Conservation (phyloP, 306 rosid genomes). For the Vicia sativa region DNA sequence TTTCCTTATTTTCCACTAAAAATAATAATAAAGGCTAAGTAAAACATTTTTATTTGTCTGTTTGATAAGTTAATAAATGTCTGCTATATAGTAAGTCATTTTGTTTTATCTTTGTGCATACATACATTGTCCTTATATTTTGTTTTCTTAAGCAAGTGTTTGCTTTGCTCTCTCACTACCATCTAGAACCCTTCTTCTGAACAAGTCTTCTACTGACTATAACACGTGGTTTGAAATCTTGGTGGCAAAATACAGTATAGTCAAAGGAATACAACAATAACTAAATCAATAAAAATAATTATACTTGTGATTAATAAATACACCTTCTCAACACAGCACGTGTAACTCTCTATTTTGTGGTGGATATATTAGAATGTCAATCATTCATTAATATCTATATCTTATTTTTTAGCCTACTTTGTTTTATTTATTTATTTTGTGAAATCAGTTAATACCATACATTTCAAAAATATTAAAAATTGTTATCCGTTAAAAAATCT, state of each 20-base stretch:
- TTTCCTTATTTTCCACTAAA: no score
- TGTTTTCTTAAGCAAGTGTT: slow-evolving; percentile 10
- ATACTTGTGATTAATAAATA: background rate
- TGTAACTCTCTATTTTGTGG: background rate
- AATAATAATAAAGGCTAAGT: no score
- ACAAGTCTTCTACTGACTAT: slow-evolving; percentile 15
- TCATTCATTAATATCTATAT: background rate
- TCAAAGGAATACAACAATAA: slow-evolving; percentile 22
- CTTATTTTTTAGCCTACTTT: background rate
- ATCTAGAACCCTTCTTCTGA: slow-evolving; percentile 39
- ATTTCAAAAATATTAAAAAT: no score
- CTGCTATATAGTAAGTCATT: background rate
- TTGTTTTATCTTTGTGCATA: background rate
- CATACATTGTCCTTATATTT: background rate
- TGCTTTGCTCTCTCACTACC: slow-evolving; percentile 24
- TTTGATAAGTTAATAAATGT: slow-evolving; percentile 1
- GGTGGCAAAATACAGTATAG: background rate
- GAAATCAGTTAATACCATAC: no score
- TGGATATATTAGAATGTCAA: background rate
- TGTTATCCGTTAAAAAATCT: background rate
- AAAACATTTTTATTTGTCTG: background rate
- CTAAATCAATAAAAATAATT: background rate
- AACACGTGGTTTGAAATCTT: slow-evolving; percentile 22
- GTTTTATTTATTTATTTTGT: no score
- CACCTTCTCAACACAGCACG: background rate